phyloP scores from a whole-genome alignment of 768 basidiomycete species.

The Sarcomyxa edulis region DNA sequence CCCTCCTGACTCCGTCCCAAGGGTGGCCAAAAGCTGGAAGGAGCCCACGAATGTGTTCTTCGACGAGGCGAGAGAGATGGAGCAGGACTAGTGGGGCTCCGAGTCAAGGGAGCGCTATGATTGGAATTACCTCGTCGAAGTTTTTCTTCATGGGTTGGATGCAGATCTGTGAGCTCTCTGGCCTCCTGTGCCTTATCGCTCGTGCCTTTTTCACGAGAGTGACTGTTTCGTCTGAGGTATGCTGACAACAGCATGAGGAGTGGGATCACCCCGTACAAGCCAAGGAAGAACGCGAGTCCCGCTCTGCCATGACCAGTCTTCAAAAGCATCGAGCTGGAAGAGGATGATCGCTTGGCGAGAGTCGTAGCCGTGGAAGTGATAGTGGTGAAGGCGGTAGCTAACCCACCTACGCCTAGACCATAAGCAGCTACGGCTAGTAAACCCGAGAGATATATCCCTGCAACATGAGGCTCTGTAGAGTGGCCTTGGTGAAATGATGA shows the following conservation, averaged over 20 bases:
- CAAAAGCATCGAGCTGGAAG: conserved; percentile 28
- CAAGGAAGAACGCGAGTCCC: conserved; percentile 59
- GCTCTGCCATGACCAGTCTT: conserved; percentile 60
- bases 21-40: conserved; percentile 32
- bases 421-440: conserved; percentile 36
- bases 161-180: conserved; percentile 8
- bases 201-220: conserved; percentile 6
- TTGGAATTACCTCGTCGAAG: conserved; percentile 20
- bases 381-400: conserved; percentile 60
- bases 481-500: conserved; percentile 9
- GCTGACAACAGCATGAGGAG: conserved; percentile 26
- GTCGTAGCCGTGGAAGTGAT: conserved; percentile 27
- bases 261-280: conserved; percentile 52
- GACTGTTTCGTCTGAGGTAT: conserved; percentile 6
- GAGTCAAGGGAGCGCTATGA: conserved; percentile 27
- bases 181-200: conserved; percentile 11
- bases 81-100: conserved; percentile 32
- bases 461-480: conserved; percentile 16
- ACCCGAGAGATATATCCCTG: conserved; percentile 29
- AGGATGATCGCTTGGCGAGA: conserved; percentile 24
- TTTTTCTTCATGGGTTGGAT: conserved; percentile 25
- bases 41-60: conserved; percentile 47
- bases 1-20: conserved; percentile 41
- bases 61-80: conserved; percentile 38
- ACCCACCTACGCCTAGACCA: conserved; percentile 56